A percentile compares a stretch with the other conserved stretches of the same genome.
Conservation (phyloP, 805 yeast genomes). For the Yarrowia sp. region DNA sequence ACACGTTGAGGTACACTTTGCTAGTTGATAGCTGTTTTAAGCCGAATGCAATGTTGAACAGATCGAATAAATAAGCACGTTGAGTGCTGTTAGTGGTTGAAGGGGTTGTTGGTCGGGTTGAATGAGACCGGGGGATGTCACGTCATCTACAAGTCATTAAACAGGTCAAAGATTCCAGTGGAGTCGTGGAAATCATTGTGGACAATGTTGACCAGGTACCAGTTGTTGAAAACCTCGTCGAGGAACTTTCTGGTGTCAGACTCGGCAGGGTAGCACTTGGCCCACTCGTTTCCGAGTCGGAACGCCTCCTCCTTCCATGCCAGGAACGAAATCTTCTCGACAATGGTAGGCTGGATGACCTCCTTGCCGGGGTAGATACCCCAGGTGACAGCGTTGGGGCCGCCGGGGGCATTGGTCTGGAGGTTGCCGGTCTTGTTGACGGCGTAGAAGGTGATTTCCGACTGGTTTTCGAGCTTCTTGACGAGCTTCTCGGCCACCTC, state of each 20-base stretch:
- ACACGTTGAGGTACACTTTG: conserved; percentile 24
- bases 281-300: conserved; percentile 80
- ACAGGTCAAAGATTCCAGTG: conserved; percentile 34
- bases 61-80: conserved; percentile 23
- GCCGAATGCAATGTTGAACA: conserved; percentile 21
- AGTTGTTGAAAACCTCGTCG: conserved; percentile 50
- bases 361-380: conserved; percentile 97
- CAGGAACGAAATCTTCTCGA: conserved; percentile 82
- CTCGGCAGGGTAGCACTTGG: conserved; percentile 36
- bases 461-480: conserved; percentile 43
- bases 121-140: not conserved
- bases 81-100: conserved; percentile 23
- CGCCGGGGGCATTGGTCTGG: conserved; percentile 67
- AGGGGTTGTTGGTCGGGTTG: not conserved
- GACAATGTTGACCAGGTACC: conserved; percentile 79
- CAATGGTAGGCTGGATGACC: conserved; percentile 92
- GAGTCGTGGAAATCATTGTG: conserved; percentile 65
- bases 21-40: conserved; percentile 7
- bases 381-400: conserved; percentile 96
- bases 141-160: not conserved
- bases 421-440: conserved; percentile 58
- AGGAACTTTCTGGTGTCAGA: conserved; percentile 44
- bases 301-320: conserved; percentile 98
- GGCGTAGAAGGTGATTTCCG: conserved; percentile 69
- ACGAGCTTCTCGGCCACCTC: conserved; percentile 48